Conservation (phyloP, 805 yeast genomes). For the Jamesozyma jinghongensis region DNA sequence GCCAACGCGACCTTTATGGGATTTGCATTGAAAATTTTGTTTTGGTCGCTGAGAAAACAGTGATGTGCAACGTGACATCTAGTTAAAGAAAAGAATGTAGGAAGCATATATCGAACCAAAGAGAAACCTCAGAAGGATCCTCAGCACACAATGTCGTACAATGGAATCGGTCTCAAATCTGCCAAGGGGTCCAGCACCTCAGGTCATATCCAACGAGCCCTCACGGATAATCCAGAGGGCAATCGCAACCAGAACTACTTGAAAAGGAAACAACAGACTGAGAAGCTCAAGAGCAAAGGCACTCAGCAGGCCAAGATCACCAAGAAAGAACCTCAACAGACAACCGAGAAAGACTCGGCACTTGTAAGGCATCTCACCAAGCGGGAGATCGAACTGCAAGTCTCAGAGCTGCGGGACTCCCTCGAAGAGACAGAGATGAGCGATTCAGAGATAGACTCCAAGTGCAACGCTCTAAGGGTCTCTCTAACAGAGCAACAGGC, state of each 20-base stretch:
- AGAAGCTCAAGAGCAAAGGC: background rate
- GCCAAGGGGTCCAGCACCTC: slow-evolving; percentile 31
- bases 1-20: too few species aligned
- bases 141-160: slow-evolving; percentile 26
- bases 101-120: too few species aligned
- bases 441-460: slow-evolving; percentile 14
- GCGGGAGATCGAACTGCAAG: slow-evolving; percentile 23
- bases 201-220: slow-evolving; percentile 27
- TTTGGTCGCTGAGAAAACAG: too few species aligned
- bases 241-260: slow-evolving; percentile 6
- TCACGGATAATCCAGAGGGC: slow-evolving; percentile 13
- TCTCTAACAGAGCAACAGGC: too few species aligned
- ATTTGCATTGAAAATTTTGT: too few species aligned
- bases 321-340: background rate
- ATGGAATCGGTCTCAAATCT: slow-evolving; percentile 25
- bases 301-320: background rate
- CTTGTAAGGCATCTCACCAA: slow-evolving; percentile 11
- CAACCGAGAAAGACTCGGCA: background rate
- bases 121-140: too few species aligned
- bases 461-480: slow-evolving; percentile 15
- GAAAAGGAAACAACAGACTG: background rate
- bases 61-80: too few species aligned
- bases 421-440: slow-evolving; percentile 20
- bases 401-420: slow-evolving; percentile 22
- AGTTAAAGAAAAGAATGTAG: too few species aligned